Evolutionary conservation across 2,329 filamentous ascomycete species (phyloP).

Genomic region (Alternaria ethzedia): DNA sequence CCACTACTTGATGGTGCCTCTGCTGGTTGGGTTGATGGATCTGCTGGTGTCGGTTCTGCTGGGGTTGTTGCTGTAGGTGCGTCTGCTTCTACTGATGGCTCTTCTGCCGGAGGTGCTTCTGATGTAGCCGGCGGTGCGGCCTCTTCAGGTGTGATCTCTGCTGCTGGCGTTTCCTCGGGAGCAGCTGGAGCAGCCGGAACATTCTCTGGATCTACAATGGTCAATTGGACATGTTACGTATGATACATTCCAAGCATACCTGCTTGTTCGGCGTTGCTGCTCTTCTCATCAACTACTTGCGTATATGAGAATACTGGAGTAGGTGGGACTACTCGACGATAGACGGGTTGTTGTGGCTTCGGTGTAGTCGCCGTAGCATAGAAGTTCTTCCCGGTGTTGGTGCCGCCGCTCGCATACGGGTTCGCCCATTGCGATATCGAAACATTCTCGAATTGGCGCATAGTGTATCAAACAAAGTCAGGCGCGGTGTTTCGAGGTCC

Average conservation of each 20-base stretch:
- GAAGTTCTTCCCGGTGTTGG: conserved; percentile 22
- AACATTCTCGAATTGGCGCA: conserved; percentile 41
- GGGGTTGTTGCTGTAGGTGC: conserved; percentile 6
- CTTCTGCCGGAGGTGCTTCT: conserved; percentile 4
- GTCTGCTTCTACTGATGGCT: conserved; percentile 8
- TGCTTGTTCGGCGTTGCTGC: conserved; percentile 18
- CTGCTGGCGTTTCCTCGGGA: conserved; percentile 16
- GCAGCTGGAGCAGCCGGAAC: conserved; percentile 26
- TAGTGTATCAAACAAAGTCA: conserved; percentile 32
- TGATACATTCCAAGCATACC: conserved; percentile 18
- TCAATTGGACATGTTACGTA: conserved; percentile 21
- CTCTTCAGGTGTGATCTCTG: not conserved
- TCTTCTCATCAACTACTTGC: conserved; percentile 28
- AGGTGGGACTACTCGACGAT: conserved; percentile 34
- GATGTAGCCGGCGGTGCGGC: conserved; percentile 7
- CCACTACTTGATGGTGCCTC: conserved; percentile 6
- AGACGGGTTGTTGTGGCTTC: conserved; percentile 25
- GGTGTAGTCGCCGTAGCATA: conserved; percentile 19
- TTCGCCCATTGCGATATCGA: conserved; percentile 44
- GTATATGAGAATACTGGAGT: conserved; percentile 32
- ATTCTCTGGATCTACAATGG: conserved; percentile 26
- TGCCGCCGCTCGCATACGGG: conserved; percentile 30
- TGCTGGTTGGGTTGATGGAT: not conserved
- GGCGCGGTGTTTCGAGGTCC: conserved; percentile 21
- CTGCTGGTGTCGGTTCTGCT: conserved; percentile 6